phyloP scores from a whole-genome alignment of 768 basidiomycete genomes.

The Rickenella mellea region DNA sequence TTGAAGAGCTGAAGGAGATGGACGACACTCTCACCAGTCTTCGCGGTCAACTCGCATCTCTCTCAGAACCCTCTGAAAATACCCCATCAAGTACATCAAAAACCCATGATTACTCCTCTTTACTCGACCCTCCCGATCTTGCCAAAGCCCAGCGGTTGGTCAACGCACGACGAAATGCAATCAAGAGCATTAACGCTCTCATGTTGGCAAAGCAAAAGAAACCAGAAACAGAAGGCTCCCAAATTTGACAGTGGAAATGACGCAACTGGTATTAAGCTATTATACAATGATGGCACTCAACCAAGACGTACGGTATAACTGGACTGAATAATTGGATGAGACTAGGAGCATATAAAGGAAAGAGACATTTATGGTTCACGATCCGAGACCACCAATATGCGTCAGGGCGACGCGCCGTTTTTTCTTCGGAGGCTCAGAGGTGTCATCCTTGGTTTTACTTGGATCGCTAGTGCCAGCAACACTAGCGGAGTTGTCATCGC shows the following conservation, averaged over 20 bases:
- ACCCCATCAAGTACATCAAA: slow-evolving; percentile 8
- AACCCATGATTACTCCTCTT: slow-evolving; percentile 35
- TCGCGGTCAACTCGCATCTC: slow-evolving; percentile 35
- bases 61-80: slow-evolving; percentile 4
- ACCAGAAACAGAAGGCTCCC: no score
- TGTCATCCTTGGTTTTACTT: slow-evolving; percentile 14
- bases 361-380: slow-evolving; percentile 1
- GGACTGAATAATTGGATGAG: no score
- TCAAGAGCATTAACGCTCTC: slow-evolving; percentile 49
- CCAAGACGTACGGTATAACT: no score
- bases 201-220: slow-evolving; percentile 32
- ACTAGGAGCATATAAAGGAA: no score
- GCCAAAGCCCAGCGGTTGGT: slow-evolving; percentile 59
- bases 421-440: slow-evolving; percentile 67
- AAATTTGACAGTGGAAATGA: no score
- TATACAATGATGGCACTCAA: no score
- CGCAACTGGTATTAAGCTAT: no score
- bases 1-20: slow-evolving; percentile 45
- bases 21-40: slow-evolving; percentile 53
- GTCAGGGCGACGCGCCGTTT: slow-evolving; percentile 76
- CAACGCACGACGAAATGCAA: slow-evolving; percentile 57
- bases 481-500: slow-evolving; percentile 15
- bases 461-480: slow-evolving; percentile 14
- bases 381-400: slow-evolving; percentile 47
- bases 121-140: slow-evolving; percentile 37